Evolutionary conservation across 2,329 filamentous ascomycete genomes (phyloP).

Genomic region (Cladorrhinum sp.): DNA sequence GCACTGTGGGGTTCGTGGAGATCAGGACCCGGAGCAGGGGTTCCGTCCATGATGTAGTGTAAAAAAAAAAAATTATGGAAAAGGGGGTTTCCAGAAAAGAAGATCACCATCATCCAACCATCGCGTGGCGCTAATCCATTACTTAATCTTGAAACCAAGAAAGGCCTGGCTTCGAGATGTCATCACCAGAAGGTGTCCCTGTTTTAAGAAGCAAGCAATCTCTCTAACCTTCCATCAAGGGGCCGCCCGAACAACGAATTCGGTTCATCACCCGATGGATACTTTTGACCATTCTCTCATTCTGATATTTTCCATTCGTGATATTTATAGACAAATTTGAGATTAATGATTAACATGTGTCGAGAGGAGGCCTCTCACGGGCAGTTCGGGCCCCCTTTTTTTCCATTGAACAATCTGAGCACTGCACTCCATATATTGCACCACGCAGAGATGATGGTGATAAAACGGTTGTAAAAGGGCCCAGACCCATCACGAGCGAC

Average conservation of each 20-base stretch:
- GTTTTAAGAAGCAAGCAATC: not conserved
- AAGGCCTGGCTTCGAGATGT: not conserved
- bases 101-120: not conserved
- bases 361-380: not conserved
- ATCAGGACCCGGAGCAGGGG: not conserved
- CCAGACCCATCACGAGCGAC: not conserved
- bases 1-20: not conserved
- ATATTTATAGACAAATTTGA: not conserved
- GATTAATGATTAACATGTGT: not conserved
- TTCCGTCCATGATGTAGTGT: no score
- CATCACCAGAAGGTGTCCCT: not conserved
- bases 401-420: no score
- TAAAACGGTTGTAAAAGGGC: no score
- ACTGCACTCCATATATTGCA: no score
- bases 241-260: no score
- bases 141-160: not conserved
- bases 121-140: no score
- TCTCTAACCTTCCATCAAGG: no score
- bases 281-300: no score
- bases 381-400: no score
- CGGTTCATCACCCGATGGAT: no score
- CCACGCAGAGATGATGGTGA: no score
- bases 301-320: not conserved
- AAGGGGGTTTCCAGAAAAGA: not conserved
- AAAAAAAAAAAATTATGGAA: not conserved